phyloP scores from a whole-genome alignment of 2,329 filamentous ascomycete species.

The Incumbomyces delicatus region DNA sequence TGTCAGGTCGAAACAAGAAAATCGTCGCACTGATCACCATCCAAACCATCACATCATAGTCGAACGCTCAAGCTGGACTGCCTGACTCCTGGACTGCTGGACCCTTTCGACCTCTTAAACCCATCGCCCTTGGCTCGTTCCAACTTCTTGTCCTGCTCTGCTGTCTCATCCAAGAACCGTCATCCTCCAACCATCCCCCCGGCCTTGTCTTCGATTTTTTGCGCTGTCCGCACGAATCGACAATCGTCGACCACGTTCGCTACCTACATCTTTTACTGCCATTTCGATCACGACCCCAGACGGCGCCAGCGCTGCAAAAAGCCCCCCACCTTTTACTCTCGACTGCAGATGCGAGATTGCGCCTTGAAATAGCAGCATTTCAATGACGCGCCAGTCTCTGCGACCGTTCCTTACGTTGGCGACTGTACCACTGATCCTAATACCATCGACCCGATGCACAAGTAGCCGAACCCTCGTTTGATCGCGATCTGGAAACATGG shows the following conservation, averaged over 20 bases:
- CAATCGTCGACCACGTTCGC: slow-evolving; percentile 6
- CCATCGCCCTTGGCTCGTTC: slow-evolving; percentile 5
- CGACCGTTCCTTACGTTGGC: neutral
- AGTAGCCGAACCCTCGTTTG: neutral
- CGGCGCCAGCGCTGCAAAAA: neutral
- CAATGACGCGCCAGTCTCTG: slow-evolving; percentile 4
- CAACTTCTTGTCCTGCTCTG: neutral
- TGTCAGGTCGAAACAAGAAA: neutral
- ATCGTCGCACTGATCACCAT: neutral
- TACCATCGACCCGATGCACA: neutral
- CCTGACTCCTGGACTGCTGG: neutral
- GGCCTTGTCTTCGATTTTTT: neutral
- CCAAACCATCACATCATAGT: slow-evolving; percentile 7
- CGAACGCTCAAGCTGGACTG: neutral
- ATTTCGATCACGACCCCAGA: slow-evolving; percentile 1
- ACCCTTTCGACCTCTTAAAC: slow-evolving; percentile 4
- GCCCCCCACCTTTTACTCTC: slow-evolving; percentile 1
- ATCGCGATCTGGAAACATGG: slow-evolving; percentile 13
- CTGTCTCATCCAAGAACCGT: neutral
- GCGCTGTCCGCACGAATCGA: slow-evolving; percentile 1
- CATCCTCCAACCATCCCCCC: neutral
- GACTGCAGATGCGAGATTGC: slow-evolving; percentile 2
- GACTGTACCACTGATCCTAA: neutral
- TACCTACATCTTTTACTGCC: neutral
- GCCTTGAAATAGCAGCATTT: slow-evolving; percentile 4